Base-by-base conservation (phyloP, 2,329 filamentous ascomycete genomes). In the Colletotrichum gigasporum region DNA sequence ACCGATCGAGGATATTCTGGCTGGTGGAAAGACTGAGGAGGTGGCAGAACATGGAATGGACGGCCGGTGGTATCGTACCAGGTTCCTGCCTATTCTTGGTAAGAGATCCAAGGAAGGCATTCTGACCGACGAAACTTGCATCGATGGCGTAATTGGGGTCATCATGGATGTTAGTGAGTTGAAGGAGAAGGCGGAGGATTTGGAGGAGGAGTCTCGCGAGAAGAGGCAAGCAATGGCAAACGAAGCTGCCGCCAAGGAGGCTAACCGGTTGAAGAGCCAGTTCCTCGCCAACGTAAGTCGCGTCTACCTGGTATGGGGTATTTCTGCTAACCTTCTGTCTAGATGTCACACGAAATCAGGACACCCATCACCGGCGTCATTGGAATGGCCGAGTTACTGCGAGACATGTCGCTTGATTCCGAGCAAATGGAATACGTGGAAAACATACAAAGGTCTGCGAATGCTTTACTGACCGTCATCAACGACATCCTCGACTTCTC, bases 401-500 rank as follows among this genome's bases (percentile, higher is more conserved):
- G 90, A 28, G 90, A 92, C 66, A 91, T 89, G 72, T 78, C 86
- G 14, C 76, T 94, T 22, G 83, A 88, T 55, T 82, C 85, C n/a
- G 91, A 94, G 69, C 90, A 93, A 71, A 83, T 85, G 62, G 91
- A 94, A 60, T 92, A 88, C 66, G 89, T 91, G 3, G 90, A 93
- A 68, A 93, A 93, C 66, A 92, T 95, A 6, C 89, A 92, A 70
- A 85, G 90, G 53, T 94, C 91, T 5, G 92, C 91, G 0, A 94
- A 95, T 67, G 93, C 91, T 2, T 79, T 97, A 3, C 81, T 97
- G 18, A 95, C 92, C 0, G 91, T 97, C 39, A 96, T 97, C 76
- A 96, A 97, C 71, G 93, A 97, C 71, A 96, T 96, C 58, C 81
- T 97, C 2, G 93, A 96, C 76, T 94, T 96, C 74, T 96, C 92